Conservation (phyloP, 495 filamentous ascomycete genomes). For the Daldinia vernicosa region DNA sequence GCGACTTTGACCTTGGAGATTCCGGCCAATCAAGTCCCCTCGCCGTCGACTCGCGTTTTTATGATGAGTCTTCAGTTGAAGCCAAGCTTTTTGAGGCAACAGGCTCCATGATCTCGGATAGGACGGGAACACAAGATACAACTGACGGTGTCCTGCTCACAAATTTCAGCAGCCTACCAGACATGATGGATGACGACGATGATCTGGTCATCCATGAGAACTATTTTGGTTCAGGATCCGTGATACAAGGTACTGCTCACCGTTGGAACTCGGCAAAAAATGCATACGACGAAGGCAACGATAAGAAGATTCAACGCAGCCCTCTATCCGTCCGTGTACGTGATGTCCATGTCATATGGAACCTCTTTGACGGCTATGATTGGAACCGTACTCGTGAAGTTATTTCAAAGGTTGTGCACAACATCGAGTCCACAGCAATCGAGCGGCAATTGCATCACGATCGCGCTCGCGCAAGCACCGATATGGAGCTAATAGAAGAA, state of each 20-base stretch:
- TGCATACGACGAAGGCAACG: conserved; percentile 72
- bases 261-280: conserved; percentile 81
- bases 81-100: conserved; percentile 56
- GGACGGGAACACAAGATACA: conserved; percentile 57
- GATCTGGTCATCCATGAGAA: conserved; percentile 78
- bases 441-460: conserved; percentile 68
- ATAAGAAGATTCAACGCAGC: conserved; percentile 67
- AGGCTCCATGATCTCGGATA: conserved; percentile 47
- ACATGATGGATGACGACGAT: conserved; percentile 41
- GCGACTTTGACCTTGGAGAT: conserved; percentile 45
- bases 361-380: conserved; percentile 97
- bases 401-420: conserved; percentile 84
- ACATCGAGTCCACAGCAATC: conserved; percentile 81
- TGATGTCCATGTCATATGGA: conserved; percentile 95
- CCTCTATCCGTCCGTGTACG: conserved; percentile 81
- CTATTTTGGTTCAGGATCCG: conserved; percentile 73
- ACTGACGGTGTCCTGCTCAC: conserved; percentile 66
- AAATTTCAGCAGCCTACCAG: conserved; percentile 46
- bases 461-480: conserved; percentile 53
- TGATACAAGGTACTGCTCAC: conserved; percentile 73
- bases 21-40: conserved; percentile 49
- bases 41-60: conserved; percentile 52
- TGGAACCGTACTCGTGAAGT: conserved; percentile 88
- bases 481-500: conserved; percentile 73
- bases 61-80: conserved; percentile 46